Evolutionary conservation across 2,329 filamentous ascomycete genomes (phyloP), one percentile per base, ranked within the genome.

Genomic region (Pseudogymnoascus sp.): DNA sequence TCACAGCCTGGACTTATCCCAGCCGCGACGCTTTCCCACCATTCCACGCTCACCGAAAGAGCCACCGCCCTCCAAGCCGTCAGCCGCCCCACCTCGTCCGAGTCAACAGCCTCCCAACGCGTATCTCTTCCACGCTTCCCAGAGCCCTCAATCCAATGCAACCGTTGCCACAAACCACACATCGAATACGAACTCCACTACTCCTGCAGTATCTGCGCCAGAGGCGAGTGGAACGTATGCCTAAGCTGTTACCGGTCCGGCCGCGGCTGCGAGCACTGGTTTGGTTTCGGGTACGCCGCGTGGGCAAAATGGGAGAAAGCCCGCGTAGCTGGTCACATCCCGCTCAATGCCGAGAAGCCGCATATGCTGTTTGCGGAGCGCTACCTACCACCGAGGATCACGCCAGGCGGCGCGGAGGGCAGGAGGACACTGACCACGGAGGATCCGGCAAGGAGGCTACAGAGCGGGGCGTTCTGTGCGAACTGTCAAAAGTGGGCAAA

Each of bases 141-240:
- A 1, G 91, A 95, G 70, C 91, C 92, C 0, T 85, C 84, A 1
- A 84, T 96, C 60, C 80, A 79, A 7, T 97, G 93, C 72, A 82
- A 85, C 38, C 79, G 84, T 8, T 97, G 93, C 72, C 76, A 79
- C 19, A 88, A 82, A 66, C 70, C 79, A 5, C 83, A 92, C 64
- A 92, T 97, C 38, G 88, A 96, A 72, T 91, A 96, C 68, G 85
- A 91, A 7, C 77, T 96, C 2, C 91, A 97, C 73, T 96, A 93
- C 75, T 89, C 89, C 71, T 97, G 93, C 74, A 74, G 76, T 2
- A 79, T 80, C 59, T 97, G 93, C 73, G 79, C 83, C 14, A 76
- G 80, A 5, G 91, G 90, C 0, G 78, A 84, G 55, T 96, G 88
- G 79, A 88, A 92, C 71, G 78, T 97, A 9, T 97, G 93, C 70